Evolutionary conservation across 2,329 filamentous ascomycete genomes (phyloP).

Genomic region (Pseudohalonectria lignicola): DNA sequence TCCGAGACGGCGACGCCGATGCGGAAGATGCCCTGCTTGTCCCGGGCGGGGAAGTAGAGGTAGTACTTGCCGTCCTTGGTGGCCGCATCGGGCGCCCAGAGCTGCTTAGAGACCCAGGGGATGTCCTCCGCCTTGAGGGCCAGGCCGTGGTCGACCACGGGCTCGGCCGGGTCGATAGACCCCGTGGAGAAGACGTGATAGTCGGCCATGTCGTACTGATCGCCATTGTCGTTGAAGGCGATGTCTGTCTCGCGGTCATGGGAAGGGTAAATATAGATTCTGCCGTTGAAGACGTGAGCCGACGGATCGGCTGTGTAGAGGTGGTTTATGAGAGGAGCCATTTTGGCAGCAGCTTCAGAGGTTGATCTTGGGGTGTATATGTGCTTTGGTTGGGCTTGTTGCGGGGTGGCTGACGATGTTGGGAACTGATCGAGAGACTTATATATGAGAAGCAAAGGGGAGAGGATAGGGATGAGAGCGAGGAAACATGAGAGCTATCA

Average conservation of each 20-base stretch:
- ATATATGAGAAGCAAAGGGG: too few species aligned
- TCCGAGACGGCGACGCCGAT: constrained; percentile 61
- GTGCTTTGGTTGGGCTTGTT: background rate
- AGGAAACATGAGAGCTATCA: background rate
- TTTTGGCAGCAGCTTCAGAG: constrained; percentile 12
- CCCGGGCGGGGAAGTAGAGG: constrained; percentile 67
- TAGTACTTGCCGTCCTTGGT: constrained; percentile 56
- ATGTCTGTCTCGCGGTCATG: constrained; percentile 70
- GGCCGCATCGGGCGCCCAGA: constrained; percentile 73
- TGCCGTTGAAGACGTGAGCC: constrained; percentile 67
- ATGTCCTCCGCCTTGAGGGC: constrained; percentile 54
- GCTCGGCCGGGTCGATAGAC: constrained; percentile 39
- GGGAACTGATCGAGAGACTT: background rate
- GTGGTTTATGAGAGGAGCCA: constrained; percentile 57
- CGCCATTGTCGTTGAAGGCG: constrained; percentile 70
- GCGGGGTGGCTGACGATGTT: background rate
- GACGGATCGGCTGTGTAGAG: constrained; percentile 74
- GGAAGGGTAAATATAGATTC: constrained; percentile 70
- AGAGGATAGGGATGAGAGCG: too few species aligned
- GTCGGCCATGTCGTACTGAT: constrained; percentile 77
- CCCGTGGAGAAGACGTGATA: constrained; percentile 64
- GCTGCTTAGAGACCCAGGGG: constrained; percentile 68
- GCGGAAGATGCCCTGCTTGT: constrained; percentile 58
- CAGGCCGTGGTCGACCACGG: constrained; percentile 63
- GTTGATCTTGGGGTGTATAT: background rate